Base-by-base conservation (phyloP, 805 yeast genomes). In the Candida easanensis region DNA sequence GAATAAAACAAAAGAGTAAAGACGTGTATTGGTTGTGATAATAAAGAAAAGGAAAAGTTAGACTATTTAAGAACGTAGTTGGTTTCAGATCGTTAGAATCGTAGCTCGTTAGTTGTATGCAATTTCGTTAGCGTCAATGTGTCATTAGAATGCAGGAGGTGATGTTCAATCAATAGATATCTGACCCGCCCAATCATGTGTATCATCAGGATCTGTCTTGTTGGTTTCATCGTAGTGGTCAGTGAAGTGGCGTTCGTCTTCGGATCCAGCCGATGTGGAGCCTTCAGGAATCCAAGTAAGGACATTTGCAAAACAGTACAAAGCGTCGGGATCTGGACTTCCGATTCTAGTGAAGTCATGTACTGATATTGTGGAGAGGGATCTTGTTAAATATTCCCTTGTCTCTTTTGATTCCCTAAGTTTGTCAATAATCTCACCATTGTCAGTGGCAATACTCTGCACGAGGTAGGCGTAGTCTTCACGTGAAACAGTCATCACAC, bases 1-100 rank as follows among this genome's bases (percentile, higher is more conserved):
- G 73, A 66, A 15, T 73, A 61, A 42, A 17, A 19, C 15, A 16
- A 31, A 7, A 9, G 34, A 16, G 7, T 31, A 20, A 6, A 19
- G 25, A 16, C n/a, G 36, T n/a, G 23, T 33, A 5, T 27, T 27
- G 5, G 35, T 17, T 10, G 14, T 32, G 9, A 9, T 16, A 32
- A 9, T 15, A 30, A 30, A 30, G 16, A 19, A 15, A 30, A 9
- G 11, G 8, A 9, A 23, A 11, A 23, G 11, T 8, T 23, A 9
- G 8, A 9, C 26, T 23, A 23, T 8, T 23, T 8, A 23, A 23
- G 11, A 23, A 9, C 26, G 11, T 23, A 23, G 26, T 11, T 23
- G 26, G 26, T 23, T n/a, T n/a, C n/a, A n/a, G n/a, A n/a, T n/a
- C n/a, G n/a, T n/a, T n/a, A n/a, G n/a, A n/a, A n/a, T n/a, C n/a